Percentiles rank a stretch among this genome's conserved stretches.
Evolutionary conservation across 441 rosid genomes (phyloP).

Genomic region (Codiaeum variegatum): DNA sequence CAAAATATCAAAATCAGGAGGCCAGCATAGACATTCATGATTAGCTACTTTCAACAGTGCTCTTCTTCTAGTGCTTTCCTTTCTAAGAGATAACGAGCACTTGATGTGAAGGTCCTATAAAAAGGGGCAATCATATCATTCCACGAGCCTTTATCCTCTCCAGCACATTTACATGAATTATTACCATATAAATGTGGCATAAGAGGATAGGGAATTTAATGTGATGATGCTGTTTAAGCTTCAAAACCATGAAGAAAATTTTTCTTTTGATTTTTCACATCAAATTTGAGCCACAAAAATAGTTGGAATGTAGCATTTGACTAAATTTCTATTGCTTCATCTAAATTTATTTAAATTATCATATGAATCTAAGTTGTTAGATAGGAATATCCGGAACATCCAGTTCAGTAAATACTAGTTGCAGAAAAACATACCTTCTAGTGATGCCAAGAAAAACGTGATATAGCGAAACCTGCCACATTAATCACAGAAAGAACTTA

Average conservation of each 20-base stretch:
- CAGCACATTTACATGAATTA: not conserved
- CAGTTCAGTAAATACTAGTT: slow-evolving; percentile 9
- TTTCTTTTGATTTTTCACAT: not conserved
- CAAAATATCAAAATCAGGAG: not conserved
- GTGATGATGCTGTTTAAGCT: not conserved
- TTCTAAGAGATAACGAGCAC: not conserved
- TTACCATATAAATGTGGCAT: not conserved
- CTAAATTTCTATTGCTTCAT: not conserved
- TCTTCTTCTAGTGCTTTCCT: not conserved
- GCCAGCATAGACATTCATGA: not conserved
- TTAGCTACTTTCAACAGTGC: not conserved
- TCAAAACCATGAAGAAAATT: not conserved
- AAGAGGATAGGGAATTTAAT: not conserved
- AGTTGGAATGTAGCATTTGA: not conserved
- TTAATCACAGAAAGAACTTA: slow-evolving; percentile 22
- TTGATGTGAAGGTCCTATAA: not conserved
- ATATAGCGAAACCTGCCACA: slow-evolving; percentile 31
- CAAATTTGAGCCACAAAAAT: not conserved
- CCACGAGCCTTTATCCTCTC: not conserved
- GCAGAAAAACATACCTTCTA: slow-evolving; percentile 27
- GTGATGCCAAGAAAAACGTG: slow-evolving; percentile 19
- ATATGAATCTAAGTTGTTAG: not conserved
- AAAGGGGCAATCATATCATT: not conserved
- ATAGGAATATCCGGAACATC: slow-evolving; percentile 14
- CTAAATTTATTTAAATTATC: not conserved